Evolutionary conservation across 805 yeast genomes (phyloP).

Genomic region (Candida yuanshanica): DNA sequence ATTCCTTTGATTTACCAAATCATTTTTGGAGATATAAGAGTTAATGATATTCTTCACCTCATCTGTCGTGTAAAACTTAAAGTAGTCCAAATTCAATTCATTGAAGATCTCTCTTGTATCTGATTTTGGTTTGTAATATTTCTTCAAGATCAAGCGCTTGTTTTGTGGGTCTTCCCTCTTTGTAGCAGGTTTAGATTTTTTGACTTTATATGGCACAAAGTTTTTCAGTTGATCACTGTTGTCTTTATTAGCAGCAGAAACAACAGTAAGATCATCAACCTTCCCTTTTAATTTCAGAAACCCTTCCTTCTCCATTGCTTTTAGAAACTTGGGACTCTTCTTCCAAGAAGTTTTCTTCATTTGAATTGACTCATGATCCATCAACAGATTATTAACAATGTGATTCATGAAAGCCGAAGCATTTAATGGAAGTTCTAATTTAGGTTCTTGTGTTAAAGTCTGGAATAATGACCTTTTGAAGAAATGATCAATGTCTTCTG

Average conservation of each 20-base stretch:
- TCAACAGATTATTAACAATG: slow-evolving; percentile 68
- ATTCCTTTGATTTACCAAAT: slow-evolving; percentile 45
- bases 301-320: slow-evolving; percentile 76
- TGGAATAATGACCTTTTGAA: slow-evolving; percentile 68
- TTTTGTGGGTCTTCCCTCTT: slow-evolving; percentile 23
- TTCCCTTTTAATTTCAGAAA: slow-evolving; percentile 73
- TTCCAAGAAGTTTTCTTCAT: slow-evolving; percentile 86
- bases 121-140: slow-evolving; percentile 54
- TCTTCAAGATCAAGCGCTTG: slow-evolving; percentile 38
- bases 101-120: slow-evolving; percentile 43
- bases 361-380: slow-evolving; percentile 49
- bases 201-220: slow-evolving; percentile 58
- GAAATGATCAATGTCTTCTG: slow-evolving; percentile 69
- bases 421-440: slow-evolving; percentile 57
- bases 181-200: slow-evolving; percentile 16
- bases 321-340: slow-evolving; percentile 78
- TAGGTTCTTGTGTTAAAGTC: slow-evolving; percentile 48
- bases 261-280: slow-evolving; percentile 69
- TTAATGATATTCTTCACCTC: slow-evolving; percentile 52
- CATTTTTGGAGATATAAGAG: slow-evolving; percentile 47
- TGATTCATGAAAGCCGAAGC: slow-evolving; percentile 72
- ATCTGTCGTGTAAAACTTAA: slow-evolving; percentile 41
- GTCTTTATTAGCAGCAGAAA: slow-evolving; percentile 40
- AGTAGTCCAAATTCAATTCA: slow-evolving; percentile 31
- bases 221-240: slow-evolving; percentile 44